A percentile compares a stretch with the other conserved stretches of the same genome.
These are phyloP conservation scores for Claviceps arundinis DNA, from an alignment of 2,329 filamentous ascomycete genomes.

Conservation along the genomic window DNA sequence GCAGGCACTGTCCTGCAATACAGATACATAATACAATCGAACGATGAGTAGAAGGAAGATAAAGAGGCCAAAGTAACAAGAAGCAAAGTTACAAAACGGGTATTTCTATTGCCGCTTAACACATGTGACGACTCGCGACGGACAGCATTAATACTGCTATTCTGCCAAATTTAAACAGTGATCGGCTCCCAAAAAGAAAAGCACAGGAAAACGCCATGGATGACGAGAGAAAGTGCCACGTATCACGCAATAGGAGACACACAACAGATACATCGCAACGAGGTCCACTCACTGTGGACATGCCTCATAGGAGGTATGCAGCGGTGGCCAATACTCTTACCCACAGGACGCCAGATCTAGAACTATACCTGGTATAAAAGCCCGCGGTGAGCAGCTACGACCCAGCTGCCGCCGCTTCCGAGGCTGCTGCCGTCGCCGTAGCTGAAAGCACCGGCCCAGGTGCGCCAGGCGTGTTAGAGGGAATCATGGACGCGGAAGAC, in stretches of 20 bases:
- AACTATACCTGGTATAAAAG: no score
- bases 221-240: background rate
- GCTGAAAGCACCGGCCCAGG: constrained; percentile 6
- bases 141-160: no score
- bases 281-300: background rate
- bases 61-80: background rate
- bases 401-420: constrained; percentile 1
- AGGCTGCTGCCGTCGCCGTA: constrained; percentile 10
- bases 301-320: background rate
- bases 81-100: background rate
- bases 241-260: background rate
- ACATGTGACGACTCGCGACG: background rate
- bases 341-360: background rate
- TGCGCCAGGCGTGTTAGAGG: constrained; percentile 12
- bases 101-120: background rate
- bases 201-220: background rate
- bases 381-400: background rate
- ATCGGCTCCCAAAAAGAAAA: background rate
- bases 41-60: no score
- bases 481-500: constrained; percentile 7
- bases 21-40: background rate
- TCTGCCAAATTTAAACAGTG: background rate
- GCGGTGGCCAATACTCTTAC: background rate
- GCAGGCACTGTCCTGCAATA: background rate
- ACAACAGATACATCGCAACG: background rate